Evolutionary conservation across 208 protist species (phyloP), one percentile per base, ranked within the genome.

Genomic region (Strigomonas culicis): DNA sequence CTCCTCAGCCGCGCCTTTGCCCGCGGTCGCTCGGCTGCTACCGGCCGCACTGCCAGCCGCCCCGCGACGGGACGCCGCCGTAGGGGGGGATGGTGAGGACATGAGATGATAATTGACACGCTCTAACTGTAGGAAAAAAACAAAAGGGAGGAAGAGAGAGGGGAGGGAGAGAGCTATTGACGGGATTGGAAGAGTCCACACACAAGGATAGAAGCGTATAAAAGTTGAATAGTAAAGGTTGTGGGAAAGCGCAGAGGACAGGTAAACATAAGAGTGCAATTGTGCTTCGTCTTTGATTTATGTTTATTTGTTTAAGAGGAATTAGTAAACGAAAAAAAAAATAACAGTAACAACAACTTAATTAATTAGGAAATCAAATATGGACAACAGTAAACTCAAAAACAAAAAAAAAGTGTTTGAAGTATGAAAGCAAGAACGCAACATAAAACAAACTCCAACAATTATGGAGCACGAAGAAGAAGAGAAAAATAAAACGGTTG

Each of bases 231-330:
- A 47, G 4, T 31, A 31, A 52, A 19, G 31, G 24, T 39, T 15
- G 55, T n/a, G 68, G 30, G 63, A 10, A 74, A 41, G 60, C 25
- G 65, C 46, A 70, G 58, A 56, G 47, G 19, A 66, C 36, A 49
- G 31, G 52, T 55, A 59, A 58, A 59, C 39, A 66, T n/a, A 34
- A 27, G 21, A n/a, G n/a, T n/a, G n/a, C n/a, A n/a, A n/a, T n/a
- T n/a, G n/a, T n/a, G n/a, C n/a, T n/a, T n/a, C n/a, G n/a, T n/a
- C n/a, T n/a, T n/a, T 47, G 2, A 59, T 46, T 32, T 52, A 63
- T 46, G 60, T 3, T n/a, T 4, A 43, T 27, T 34, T n/a, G 0
- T 11, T 41, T 19, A 1, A 36, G n/a, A 21, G 53, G 15, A 27
- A 56, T 13, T 46, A 55, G 36, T 43, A 36, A 66, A 60, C 25